Evolutionary conservation across 2,329 filamentous ascomycete genomes (phyloP).

Genomic region (Passalora sequoiae): DNA sequence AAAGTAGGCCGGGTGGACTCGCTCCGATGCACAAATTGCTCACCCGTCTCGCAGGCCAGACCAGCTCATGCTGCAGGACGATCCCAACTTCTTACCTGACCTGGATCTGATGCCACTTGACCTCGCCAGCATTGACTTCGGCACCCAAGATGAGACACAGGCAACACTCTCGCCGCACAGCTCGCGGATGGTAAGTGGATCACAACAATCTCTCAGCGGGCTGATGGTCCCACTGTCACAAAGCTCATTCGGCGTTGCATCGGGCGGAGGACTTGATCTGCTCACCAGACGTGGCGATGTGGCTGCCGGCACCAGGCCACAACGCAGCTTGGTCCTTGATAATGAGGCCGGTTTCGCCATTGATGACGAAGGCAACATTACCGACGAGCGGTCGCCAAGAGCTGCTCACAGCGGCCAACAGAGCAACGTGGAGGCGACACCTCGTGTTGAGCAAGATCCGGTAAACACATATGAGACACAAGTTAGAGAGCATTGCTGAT

Average conservation of each 20-base stretch:
- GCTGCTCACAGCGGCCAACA: no score
- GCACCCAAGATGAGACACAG: slow-evolving; percentile 40
- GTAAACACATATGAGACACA: no score
- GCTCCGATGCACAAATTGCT: slow-evolving; percentile 1
- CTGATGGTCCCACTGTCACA: slow-evolving; percentile 42
- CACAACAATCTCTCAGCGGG: slow-evolving; percentile 35
- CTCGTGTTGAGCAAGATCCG: no score
- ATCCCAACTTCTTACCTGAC: slow-evolving; percentile 72
- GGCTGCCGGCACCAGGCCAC: slow-evolving; percentile 28
- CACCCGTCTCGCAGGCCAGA: slow-evolving; percentile 53
- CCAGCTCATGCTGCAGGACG: slow-evolving; percentile 72
- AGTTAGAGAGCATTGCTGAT: no score
- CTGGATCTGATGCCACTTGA: slow-evolving; percentile 57
- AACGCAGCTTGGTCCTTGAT: slow-evolving; percentile 18
- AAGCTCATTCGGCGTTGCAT: slow-evolving; percentile 38
- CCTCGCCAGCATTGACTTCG: slow-evolving; percentile 40
- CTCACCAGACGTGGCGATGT: slow-evolving; percentile 42
- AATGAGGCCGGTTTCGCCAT: slow-evolving; percentile 39
- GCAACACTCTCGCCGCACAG: slow-evolving; percentile 37
- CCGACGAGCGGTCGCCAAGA: neutral
- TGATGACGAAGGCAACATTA: slow-evolving; percentile 55
- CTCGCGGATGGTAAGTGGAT: slow-evolving; percentile 21
- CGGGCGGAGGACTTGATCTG: slow-evolving; percentile 34
- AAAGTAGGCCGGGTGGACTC: slow-evolving; percentile 50
- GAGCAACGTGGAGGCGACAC: no score